phyloP scores from a whole-genome alignment of 495 filamentous ascomycete genomes.

The Podospora conica region DNA sequence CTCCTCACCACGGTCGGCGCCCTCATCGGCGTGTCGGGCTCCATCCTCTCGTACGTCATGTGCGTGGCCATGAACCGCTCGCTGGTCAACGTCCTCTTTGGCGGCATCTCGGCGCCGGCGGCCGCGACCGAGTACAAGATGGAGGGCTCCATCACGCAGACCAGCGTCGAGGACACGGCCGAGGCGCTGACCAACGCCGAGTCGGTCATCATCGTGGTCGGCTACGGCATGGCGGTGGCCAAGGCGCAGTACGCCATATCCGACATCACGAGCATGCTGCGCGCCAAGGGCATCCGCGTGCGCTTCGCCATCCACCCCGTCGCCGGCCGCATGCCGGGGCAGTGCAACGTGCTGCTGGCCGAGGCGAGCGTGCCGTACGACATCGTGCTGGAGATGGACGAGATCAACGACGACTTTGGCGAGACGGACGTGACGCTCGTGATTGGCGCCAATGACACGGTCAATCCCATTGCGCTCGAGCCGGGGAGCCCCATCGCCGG shows the following conservation, averaged over 20 bases:
- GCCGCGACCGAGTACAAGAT: slow-evolving; percentile 58
- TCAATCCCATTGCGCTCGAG: slow-evolving; percentile 77
- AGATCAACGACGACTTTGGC: slow-evolving; percentile 81
- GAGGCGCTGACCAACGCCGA: slow-evolving; percentile 64
- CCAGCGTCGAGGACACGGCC: slow-evolving; percentile 67
- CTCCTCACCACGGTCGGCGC: slow-evolving; percentile 72
- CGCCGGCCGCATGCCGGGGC: slow-evolving; percentile 78
- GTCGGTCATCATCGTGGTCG: slow-evolving; percentile 75
- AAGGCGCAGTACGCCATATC: slow-evolving; percentile 82
- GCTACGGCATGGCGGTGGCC: slow-evolving; percentile 83
- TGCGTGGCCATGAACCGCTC: slow-evolving; percentile 81
- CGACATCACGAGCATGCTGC: slow-evolving; percentile 65
- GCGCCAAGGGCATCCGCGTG: slow-evolving; percentile 63
- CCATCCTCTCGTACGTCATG: slow-evolving; percentile 75
- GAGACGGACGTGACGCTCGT: slow-evolving; percentile 80
- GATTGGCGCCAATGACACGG: slow-evolving; percentile 81
- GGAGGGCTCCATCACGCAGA: slow-evolving; percentile 64
- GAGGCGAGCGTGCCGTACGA: slow-evolving; percentile 80
- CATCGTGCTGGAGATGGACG: slow-evolving; percentile 82
- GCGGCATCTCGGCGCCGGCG: slow-evolving; percentile 59
- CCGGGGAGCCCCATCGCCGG: slow-evolving; percentile 72
- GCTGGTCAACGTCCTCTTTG: slow-evolving; percentile 74
- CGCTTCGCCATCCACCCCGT: slow-evolving; percentile 85
- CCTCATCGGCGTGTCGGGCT: slow-evolving; percentile 74
- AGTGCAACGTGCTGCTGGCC: slow-evolving; percentile 78